Evolutionary conservation across 75 land plant species (phyloP).

Genomic region (Pinus taeda): DNA sequence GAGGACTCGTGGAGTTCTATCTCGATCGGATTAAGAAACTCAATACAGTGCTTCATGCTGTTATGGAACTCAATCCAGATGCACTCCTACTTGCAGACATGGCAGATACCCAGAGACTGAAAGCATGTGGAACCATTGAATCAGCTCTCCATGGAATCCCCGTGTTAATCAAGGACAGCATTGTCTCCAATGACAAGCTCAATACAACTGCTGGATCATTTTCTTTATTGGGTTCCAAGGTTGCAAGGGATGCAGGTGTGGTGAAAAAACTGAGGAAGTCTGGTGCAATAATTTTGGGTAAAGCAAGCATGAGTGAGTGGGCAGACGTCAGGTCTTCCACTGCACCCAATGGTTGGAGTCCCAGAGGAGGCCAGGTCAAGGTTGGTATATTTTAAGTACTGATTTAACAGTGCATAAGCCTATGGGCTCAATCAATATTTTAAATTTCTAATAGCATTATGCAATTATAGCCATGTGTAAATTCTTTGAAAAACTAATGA

Average conservation of each 20-base stretch:
- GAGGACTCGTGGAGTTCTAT: constrained; percentile 41
- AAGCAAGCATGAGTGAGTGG: no score
- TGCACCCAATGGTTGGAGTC: no score
- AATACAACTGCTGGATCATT: constrained; percentile 65
- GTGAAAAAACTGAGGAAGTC: no score
- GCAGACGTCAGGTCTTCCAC: no score
- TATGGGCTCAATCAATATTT: no score
- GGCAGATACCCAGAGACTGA: constrained; percentile 42
- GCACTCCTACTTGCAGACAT: constrained; percentile 35
- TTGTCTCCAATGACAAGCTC: constrained; percentile 46
- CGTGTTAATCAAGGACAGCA: constrained; percentile 53
- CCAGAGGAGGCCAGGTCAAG: no score
- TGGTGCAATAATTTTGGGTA: no score
- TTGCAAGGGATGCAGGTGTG: no score
- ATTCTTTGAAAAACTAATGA: background rate
- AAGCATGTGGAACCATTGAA: background rate
- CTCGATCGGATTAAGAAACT: constrained; percentile 24
- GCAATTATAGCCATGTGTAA: background rate
- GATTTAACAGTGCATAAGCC: no score
- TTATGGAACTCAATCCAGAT: constrained; percentile 65
- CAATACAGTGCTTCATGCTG: constrained; percentile 46
- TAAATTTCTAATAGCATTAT: background rate
- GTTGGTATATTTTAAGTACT: no score
- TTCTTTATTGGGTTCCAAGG: constrained; percentile 47
- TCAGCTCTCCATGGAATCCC: constrained; percentile 45